These are phyloP conservation scores for Rhynchosporium graminicola DNA, from an alignment of 2,329 filamentous ascomycete species.

Conservation along the genomic window DNA sequence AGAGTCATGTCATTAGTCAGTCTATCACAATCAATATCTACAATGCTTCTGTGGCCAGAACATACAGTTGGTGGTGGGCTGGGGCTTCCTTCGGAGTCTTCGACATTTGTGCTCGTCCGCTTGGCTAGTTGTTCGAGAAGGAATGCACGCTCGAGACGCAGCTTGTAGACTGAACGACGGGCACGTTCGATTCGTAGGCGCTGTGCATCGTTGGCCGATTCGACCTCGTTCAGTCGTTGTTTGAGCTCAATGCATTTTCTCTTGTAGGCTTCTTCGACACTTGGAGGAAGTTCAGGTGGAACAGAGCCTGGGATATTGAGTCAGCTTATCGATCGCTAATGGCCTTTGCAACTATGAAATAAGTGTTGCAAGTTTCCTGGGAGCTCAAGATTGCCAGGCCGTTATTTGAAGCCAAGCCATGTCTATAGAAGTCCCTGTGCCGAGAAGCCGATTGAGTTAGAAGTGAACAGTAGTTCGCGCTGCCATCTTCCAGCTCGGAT, in stretches of 20 bases:
- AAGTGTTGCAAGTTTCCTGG: background rate
- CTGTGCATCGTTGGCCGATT: constrained; percentile 85
- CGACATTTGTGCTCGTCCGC: constrained; percentile 72
- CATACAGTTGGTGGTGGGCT: constrained; percentile 78
- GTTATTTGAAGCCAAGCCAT: no score
- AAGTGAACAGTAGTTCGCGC: no score
- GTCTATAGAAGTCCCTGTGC: no score
- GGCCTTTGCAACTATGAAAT: background rate
- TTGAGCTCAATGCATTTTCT: constrained; percentile 95
- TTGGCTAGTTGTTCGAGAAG: constrained; percentile 72
- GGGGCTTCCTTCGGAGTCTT: constrained; percentile 77
- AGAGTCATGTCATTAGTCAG: constrained; percentile 29
- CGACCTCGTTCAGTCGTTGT: constrained; percentile 86
- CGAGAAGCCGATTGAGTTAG: no score
- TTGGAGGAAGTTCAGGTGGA: constrained; percentile 72
- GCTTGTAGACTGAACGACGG: constrained; percentile 84
- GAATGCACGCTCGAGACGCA: constrained; percentile 82
- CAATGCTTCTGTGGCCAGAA: constrained; percentile 31
- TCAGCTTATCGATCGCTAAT: constrained; percentile 16
- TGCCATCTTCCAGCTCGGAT: no score
- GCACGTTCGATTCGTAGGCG: constrained; percentile 77
- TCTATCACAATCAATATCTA: constrained; percentile 26
- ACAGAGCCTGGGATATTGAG: constrained; percentile 44
- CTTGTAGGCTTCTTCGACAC: constrained; percentile 93
- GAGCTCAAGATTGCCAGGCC: no score